Evolutionary conservation across 257 asterid species (phyloP).

Genomic region (Euphrasia confusa): DNA sequence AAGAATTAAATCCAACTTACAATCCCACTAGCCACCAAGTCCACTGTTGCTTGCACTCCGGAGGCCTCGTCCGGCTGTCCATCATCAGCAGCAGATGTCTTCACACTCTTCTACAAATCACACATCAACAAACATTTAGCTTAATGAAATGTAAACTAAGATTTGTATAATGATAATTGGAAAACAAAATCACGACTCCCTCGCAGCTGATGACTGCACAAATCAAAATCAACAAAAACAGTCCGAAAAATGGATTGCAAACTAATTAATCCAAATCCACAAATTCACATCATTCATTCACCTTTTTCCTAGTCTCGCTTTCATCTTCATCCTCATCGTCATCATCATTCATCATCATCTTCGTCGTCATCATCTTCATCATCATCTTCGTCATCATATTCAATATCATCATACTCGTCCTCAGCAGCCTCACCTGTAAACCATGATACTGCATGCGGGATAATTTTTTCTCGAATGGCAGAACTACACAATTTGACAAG

Average conservation of each 20-base stretch:
- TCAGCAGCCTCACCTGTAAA: slow-evolving; percentile 73
- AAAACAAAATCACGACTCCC: slow-evolving; percentile 2
- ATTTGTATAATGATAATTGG: neutral
- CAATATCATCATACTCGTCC: slow-evolving; percentile 46
- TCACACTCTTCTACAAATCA: slow-evolving; percentile 45
- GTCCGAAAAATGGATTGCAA: neutral
- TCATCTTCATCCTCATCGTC: slow-evolving; percentile 37
- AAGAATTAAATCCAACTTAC: too few species aligned
- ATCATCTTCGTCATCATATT: slow-evolving; percentile 37
- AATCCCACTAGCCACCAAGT: neutral
- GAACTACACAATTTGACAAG: slow-evolving; percentile 40
- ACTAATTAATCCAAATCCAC: neutral
- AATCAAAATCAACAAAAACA: neutral
- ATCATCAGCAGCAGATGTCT: slow-evolving; percentile 35
- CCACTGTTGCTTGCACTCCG: slow-evolving; percentile 78
- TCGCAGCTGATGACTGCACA: slow-evolving; percentile 1
- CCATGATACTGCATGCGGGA: slow-evolving; percentile 87
- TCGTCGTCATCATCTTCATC: slow-evolving; percentile 35
- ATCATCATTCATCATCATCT: slow-evolving; percentile 34
- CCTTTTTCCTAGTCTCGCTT: slow-evolving; percentile 47
- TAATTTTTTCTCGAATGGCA: slow-evolving; percentile 65
- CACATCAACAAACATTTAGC: neutral
- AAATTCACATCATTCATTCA: slow-evolving; percentile 2
- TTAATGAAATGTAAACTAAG: neutral
- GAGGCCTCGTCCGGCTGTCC: slow-evolving; percentile 72